These are phyloP conservation scores for Scheffersomyces titani DNA, from an alignment of 1,139 yeast genomes.

Conservation along the genomic window DNA sequence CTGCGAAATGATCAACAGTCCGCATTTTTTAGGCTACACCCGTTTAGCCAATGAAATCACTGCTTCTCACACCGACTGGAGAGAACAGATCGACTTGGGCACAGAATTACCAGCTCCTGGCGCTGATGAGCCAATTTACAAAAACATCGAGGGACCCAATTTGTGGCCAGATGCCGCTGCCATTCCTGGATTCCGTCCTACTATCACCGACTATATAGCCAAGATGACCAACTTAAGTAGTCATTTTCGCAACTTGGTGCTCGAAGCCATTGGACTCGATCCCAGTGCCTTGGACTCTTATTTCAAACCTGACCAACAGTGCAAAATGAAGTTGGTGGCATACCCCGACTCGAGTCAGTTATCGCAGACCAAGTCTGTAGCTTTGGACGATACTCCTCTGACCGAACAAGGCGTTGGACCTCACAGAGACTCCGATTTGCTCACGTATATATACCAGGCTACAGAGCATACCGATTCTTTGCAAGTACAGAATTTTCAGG, in stretches of 20 bases:
- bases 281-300: conserved; percentile 46
- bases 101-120: conserved; percentile 56
- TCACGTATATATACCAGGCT: conserved; percentile 64
- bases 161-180: conserved; percentile 53
- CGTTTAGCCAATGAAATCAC: conserved; percentile 68
- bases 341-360: conserved; percentile 46
- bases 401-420: conserved; percentile 69
- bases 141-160: conserved; percentile 66
- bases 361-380: conserved; percentile 25
- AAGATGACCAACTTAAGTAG: conserved; percentile 50
- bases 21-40: conserved; percentile 70
- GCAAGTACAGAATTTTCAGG: conserved; percentile 63
- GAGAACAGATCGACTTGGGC: conserved; percentile 71
- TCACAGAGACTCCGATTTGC: conserved; percentile 67
- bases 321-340: conserved; percentile 55
- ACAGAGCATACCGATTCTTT: conserved; percentile 49
- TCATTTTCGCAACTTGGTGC: conserved; percentile 45
- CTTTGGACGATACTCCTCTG: conserved; percentile 42
- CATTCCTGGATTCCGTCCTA: conserved; percentile 53
- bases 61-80: conserved; percentile 58
- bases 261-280: conserved; percentile 56
- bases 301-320: conserved; percentile 54
- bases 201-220: conserved; percentile 45
- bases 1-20: conserved; percentile 62
- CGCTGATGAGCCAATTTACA: conserved; percentile 50